Evolutionary conservation across 495 filamentous ascomycete species (phyloP).

Genomic region (Hyaloscypha hepaticicola): DNA sequence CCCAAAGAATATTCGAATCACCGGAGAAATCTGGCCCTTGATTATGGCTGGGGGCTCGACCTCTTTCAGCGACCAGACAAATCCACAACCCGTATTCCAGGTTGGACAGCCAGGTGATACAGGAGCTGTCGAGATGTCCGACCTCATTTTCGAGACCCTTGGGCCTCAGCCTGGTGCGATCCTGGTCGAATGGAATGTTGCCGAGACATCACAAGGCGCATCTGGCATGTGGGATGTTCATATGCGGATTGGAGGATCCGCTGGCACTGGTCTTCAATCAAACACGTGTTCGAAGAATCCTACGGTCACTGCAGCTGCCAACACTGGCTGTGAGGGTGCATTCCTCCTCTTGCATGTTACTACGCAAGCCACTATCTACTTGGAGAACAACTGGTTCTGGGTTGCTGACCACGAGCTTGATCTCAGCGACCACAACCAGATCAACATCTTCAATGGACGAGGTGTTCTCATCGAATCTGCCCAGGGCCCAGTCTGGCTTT

Average conservation of each 20-base stretch:
- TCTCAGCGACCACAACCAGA: constrained; percentile 69
- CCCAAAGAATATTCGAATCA: constrained; percentile 74
- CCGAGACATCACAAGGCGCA: constrained; percentile 61
- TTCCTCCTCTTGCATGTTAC: constrained; percentile 85
- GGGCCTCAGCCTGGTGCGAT: constrained; percentile 82
- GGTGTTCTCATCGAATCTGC: constrained; percentile 55
- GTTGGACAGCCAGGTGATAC: constrained; percentile 76
- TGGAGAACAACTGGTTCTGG: constrained; percentile 97
- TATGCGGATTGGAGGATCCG: constrained; percentile 78
- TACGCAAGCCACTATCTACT: constrained; percentile 64
- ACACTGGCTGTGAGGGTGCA: constrained; percentile 61
- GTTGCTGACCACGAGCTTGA: constrained; percentile 93
- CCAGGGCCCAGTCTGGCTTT: constrained; percentile 64
- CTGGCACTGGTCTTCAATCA: constrained; percentile 76
- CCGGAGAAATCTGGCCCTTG: constrained; percentile 88
- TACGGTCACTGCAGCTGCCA: constrained; percentile 47
- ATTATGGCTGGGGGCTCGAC: constrained; percentile 73
- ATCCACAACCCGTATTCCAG: constrained; percentile 71
- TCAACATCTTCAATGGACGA: constrained; percentile 89
- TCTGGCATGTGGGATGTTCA: constrained; percentile 91
- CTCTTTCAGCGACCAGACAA: constrained; percentile 64
- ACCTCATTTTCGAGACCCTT: constrained; percentile 76
- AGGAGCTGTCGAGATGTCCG: constrained; percentile 80
- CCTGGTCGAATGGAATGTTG: constrained; percentile 89
- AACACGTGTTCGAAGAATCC: constrained; percentile 74